Conservation (phyloP, 129 eudicot species). For the Sambucus nigra region DNA sequence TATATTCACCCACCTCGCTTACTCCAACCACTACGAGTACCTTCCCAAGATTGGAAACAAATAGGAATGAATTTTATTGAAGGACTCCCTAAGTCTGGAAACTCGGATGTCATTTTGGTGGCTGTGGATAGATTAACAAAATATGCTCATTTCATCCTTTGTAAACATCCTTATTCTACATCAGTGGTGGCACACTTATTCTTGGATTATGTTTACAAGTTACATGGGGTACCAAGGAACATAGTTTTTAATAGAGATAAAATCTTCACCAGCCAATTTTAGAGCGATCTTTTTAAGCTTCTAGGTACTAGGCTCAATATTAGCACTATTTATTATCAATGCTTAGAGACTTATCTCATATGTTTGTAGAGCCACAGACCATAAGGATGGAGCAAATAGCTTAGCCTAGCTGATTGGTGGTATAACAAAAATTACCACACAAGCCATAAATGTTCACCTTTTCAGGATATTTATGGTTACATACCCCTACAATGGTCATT, state of each 20-base stretch:
- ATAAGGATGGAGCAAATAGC: no score
- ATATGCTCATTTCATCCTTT: conserved; percentile 4
- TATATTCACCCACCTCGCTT: background rate
- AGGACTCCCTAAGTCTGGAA: conserved; percentile 6
- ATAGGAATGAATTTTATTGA: background rate
- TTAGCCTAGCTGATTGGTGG: no score
- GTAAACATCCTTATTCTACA: conserved; percentile 6
- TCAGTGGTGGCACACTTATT: background rate
- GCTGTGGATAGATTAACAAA: conserved; percentile 11
- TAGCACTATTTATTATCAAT: background rate
- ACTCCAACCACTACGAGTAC: conserved; percentile 11
- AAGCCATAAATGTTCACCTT: no score
- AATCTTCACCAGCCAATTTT: background rate
- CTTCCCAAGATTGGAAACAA: background rate
- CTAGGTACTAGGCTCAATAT: background rate
- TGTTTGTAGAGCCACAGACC: no score
- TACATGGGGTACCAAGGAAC: conserved; percentile 3
- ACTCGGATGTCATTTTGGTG: background rate
- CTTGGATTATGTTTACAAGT: background rate
- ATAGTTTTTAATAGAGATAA: background rate
- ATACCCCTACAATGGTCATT: no score
- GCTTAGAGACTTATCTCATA: conserved; percentile 5
- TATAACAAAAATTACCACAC: no score
- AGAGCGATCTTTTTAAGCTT: background rate
- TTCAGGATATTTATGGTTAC: background rate